These are phyloP conservation scores for Coemansia sp. DNA, from an alignment of 192 early-diverging fungal species.

Conservation along the genomic window DNA sequence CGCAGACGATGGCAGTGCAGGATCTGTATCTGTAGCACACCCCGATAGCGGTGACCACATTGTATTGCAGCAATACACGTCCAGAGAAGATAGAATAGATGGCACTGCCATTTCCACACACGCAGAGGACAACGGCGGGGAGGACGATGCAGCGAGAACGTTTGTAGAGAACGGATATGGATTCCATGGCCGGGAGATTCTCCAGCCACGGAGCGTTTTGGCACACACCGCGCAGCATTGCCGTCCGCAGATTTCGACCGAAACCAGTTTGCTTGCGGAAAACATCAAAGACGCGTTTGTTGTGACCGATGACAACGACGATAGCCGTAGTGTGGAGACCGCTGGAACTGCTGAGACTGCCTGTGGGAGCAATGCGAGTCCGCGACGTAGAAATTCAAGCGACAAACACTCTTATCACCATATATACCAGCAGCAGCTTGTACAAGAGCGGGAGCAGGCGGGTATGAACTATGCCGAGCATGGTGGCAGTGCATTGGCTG, in stretches of 20 bases:
- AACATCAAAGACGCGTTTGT: slow-evolving; percentile 2
- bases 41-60: background rate
- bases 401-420: background rate
- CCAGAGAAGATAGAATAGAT: too few relatives aligned
- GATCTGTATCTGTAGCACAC: too few relatives aligned
- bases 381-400: background rate
- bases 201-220: background rate
- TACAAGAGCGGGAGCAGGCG: too few relatives aligned
- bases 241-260: background rate
- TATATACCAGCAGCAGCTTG: too few relatives aligned
- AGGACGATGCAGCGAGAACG: slow-evolving; percentile 1
- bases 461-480: too few relatives aligned
- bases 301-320: slow-evolving; percentile 2
- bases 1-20: too few relatives aligned
- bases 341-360: background rate
- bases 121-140: background rate
- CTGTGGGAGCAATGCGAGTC: background rate
- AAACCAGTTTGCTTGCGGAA: slow-evolving; percentile 1
- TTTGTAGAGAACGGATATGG: background rate
- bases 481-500: background rate
- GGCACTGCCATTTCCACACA: too few relatives aligned
- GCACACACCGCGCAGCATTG: background rate
- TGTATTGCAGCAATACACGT: background rate
- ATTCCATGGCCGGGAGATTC: background rate
- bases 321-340: background rate